Percentiles rank a stretch among this genome's conserved stretches.
Conservation (phyloP, 805 yeast species). For the Saccharomycopsis fibuligera region DNA sequence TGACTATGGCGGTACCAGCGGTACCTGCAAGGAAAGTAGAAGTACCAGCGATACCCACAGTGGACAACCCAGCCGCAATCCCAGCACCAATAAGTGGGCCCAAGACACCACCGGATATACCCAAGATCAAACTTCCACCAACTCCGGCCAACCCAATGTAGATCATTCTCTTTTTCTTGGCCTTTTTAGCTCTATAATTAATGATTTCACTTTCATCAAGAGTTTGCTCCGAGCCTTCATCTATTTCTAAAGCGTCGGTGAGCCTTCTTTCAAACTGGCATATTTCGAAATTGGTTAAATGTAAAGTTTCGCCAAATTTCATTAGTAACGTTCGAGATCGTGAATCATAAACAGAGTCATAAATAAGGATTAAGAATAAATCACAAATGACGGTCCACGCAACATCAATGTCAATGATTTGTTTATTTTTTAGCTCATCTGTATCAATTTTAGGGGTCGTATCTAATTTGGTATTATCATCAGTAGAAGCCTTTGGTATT, state of each 20-base stretch:
- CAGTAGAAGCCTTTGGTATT: neutral
- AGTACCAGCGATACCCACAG: conserved; percentile 93
- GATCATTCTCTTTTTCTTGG: conserved; percentile 61
- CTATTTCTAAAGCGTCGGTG: conserved; percentile 85
- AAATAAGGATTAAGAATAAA: conserved; percentile 67
- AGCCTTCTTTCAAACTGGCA: conserved; percentile 86
- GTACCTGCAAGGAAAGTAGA: conserved; percentile 90
- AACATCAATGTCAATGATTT: conserved; percentile 57
- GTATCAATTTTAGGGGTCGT: conserved; percentile 26
- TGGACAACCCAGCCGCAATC: conserved; percentile 91
- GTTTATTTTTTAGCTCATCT: conserved; percentile 30
- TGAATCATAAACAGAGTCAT: conserved; percentile 84
- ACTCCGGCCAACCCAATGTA: conserved; percentile 92
- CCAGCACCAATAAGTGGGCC: conserved; percentile 96
- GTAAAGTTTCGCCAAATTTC: conserved; percentile 56
- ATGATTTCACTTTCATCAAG: conserved; percentile 70
- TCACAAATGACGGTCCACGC: conserved; percentile 95
- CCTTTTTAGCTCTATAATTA: conserved; percentile 61
- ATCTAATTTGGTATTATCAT: neutral
- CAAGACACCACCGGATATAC: conserved; percentile 87
- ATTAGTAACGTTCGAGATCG: conserved; percentile 78
- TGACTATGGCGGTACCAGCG: conserved; percentile 92
- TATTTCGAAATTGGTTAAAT: conserved; percentile 59
- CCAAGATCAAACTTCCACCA: conserved; percentile 92
- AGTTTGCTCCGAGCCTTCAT: conserved; percentile 69